phyloP scores from a whole-genome alignment of 306 rosid species.

The Vicia villosa region DNA sequence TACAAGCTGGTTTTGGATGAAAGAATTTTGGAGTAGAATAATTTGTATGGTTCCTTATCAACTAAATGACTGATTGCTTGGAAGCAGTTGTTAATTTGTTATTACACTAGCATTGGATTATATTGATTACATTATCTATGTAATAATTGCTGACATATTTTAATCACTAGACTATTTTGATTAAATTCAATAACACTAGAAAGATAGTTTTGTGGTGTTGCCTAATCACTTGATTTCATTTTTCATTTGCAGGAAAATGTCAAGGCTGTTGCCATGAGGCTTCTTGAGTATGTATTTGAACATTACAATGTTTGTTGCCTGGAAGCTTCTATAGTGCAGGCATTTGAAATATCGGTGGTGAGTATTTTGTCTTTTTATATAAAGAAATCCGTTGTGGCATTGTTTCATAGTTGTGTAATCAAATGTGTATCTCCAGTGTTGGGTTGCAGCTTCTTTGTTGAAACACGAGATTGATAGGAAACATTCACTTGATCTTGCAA shows the following conservation, averaged over 20 bases:
- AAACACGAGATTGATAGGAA: conserved; percentile 56
- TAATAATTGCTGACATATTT: conserved; percentile 8
- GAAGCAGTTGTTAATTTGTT: conserved; percentile 4
- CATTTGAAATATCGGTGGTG: conserved; percentile 76
- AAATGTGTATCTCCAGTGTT: conserved; percentile 57
- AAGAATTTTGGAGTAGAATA: conserved; percentile 22
- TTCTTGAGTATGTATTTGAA: conserved; percentile 54
- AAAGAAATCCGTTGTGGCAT: background rate
- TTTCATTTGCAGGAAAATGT: conserved; percentile 53
- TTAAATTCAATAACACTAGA: background rate
- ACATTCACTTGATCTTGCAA: conserved; percentile 62
- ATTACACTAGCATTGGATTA: background rate
- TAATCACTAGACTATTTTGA: background rate
- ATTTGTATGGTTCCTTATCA: background rate
- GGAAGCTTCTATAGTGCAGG: conserved; percentile 56
- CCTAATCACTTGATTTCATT: conserved; percentile 27
- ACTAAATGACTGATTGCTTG: conserved; percentile 23
- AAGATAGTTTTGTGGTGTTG: background rate
- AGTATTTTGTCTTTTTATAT: conserved; percentile 32
- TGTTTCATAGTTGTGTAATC: conserved; percentile 32
- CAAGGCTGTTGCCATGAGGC: conserved; percentile 42
- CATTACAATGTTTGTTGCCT: conserved; percentile 46
- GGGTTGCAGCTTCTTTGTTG: conserved; percentile 66
- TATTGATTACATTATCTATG: conserved; percentile 17
- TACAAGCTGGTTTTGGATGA: background rate